Evolutionary conservation across 1,284 basidiomycete species (phyloP).

Genomic region (Tylopilus sp.): DNA sequence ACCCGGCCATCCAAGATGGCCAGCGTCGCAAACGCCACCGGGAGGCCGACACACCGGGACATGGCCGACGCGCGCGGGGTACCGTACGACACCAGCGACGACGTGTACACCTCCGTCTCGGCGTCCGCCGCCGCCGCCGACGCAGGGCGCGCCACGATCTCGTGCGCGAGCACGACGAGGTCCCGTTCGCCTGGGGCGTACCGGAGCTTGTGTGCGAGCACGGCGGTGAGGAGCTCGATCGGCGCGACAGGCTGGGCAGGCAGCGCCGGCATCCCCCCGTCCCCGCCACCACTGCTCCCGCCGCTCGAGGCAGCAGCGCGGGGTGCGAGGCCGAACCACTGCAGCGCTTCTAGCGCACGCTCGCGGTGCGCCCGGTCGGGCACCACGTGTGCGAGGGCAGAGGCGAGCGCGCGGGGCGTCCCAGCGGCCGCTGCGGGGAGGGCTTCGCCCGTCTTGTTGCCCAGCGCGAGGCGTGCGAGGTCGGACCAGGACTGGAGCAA

Average conservation of each 20-base stretch:
- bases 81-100: conserved; percentile 73
- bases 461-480: conserved; percentile 40
- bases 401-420: conserved; percentile 28
- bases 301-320: conserved; percentile 25
- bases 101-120: conserved; percentile 63
- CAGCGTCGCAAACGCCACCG: conserved; percentile 76
- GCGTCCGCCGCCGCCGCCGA: conserved; percentile 20
- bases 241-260: conserved; percentile 54
- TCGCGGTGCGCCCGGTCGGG: conserved; percentile 32
- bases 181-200: conserved; percentile 79
- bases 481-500: conserved; percentile 43
- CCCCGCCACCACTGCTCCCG: not conserved
- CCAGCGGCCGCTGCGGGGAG: conserved; percentile 18
- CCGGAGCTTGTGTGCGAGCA: conserved; percentile 72
- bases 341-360: conserved; percentile 49
- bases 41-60: conserved; percentile 86
- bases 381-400: conserved; percentile 43
- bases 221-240: conserved; percentile 74
- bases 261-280: conserved; percentile 24
- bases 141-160: conserved; percentile 53
- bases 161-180: conserved; percentile 85
- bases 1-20: conserved; percentile 70
- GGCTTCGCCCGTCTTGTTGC: conserved; percentile 26
- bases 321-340: conserved; percentile 51
- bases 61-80: conserved; percentile 70